Evolutionary conservation across 176 grass and related monocot species (phyloP), one percentile per base, ranked within the genome.

Genomic region (Lolium rigidum): DNA sequence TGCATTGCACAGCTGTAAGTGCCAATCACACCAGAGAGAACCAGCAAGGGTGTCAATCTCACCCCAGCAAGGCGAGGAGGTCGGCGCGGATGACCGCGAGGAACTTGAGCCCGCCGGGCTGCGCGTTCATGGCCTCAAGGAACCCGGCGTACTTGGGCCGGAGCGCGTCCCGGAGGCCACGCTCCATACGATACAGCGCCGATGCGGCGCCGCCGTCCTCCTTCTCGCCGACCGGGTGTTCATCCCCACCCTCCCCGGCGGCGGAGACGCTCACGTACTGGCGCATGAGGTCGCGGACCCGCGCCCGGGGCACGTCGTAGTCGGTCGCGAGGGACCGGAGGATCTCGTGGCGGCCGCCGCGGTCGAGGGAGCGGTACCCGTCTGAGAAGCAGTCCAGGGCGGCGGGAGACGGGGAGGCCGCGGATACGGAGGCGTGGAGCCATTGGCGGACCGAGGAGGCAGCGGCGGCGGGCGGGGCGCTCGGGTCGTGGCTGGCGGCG

Each of bases 81-180:
- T 98, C 96, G 31, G 91, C 91, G 55, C 96, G 93, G 81, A 98
- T 86, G 64, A 93, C 56, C 10, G 93, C 87, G 74, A 98, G 89
- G 74, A 98, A 74, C 88, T 98, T 98, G 78, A 98, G 90, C 26
- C 96, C 96, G 16, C 93, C 93, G 35, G 93, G 91, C 24, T 94
- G 87, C 84, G 90, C 91, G 84, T 98, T 98, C 80, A 98, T 87
- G 15, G 83, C 72, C 86, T 98, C 96, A 16, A 94, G 91, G 81
- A 98, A 98, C 68, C 71, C 82, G 1, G 89, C 88, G 79, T 98
- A 95, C 70, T 74, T 80, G 61, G 96, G 93, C 70, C 82, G 94
- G 41, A 98, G 86, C 67, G 88, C 87, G 49, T 95, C 91, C 21
- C 96, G 85, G 82, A 98, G 93, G 70, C 76, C 88, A 16, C 91